These are phyloP conservation scores for Pseudocercospora eumusae DNA, from an alignment of 2,329 filamentous ascomycete species.

Conservation along the genomic window DNA sequence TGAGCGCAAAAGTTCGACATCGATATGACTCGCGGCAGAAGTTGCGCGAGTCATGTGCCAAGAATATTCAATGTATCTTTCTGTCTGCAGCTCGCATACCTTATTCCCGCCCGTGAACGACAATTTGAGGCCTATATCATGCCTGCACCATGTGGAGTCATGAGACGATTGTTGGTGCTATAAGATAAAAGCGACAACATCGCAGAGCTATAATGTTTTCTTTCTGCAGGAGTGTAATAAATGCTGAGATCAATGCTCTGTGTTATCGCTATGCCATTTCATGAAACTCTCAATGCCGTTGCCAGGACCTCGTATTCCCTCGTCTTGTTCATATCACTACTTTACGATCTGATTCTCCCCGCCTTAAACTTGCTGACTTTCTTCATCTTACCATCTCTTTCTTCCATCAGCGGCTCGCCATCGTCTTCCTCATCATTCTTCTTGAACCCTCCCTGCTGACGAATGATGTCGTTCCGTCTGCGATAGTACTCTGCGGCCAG, in stretches of 20 bases:
- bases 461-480: slow-evolving; percentile 78
- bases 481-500: slow-evolving; percentile 81
- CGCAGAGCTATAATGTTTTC: neutral
- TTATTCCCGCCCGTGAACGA: neutral
- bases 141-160: neutral
- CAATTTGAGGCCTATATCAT: neutral
- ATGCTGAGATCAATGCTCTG: neutral
- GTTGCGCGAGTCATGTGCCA: slow-evolving; percentile 1
- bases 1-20: neutral
- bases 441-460: slow-evolving; percentile 78
- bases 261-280: neutral
- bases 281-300: neutral
- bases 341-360: slow-evolving; percentile 35
- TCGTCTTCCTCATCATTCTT: slow-evolving; percentile 63
- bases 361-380: slow-evolving; percentile 45
- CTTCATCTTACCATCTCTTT: slow-evolving; percentile 41
- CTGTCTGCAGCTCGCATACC: no score
- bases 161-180: neutral
- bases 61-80: neutral
- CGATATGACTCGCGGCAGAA: neutral
- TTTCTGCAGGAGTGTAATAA: neutral
- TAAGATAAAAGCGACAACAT: neutral
- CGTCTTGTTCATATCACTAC: neutral
- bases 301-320: neutral
- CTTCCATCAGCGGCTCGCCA: slow-evolving; percentile 59